phyloP scores from a whole-genome alignment of 768 basidiomycete genomes.

The Psilocybe subaeruginosa region DNA sequence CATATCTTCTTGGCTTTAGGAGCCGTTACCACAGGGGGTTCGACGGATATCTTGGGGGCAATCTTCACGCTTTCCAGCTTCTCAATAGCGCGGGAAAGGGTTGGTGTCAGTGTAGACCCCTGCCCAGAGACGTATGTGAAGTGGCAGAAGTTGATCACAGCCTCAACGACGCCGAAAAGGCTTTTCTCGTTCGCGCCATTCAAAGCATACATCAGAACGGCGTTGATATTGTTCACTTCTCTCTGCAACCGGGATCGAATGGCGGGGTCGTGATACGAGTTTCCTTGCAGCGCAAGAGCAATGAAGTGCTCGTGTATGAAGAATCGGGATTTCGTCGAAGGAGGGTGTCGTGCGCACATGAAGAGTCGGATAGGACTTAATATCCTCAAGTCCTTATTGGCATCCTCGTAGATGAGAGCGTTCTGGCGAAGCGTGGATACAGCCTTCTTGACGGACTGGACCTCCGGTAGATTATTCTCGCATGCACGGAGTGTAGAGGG shows the following conservation, averaged over 20 bases:
- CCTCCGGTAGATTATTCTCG: slow-evolving; percentile 21
- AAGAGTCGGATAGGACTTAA: slow-evolving; percentile 32
- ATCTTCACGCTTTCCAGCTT: slow-evolving; percentile 14
- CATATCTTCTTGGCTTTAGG: neutral
- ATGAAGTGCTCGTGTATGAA: slow-evolving; percentile 28
- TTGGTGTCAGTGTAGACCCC: slow-evolving; percentile 20
- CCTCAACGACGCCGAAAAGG: slow-evolving; percentile 20
- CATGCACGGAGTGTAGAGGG: slow-evolving; percentile 17
- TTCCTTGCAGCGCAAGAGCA: slow-evolving; percentile 19
- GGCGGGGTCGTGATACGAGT: slow-evolving; percentile 5
- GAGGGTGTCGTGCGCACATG: slow-evolving; percentile 24
- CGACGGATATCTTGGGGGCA: neutral
- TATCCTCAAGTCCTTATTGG: slow-evolving; percentile 23
- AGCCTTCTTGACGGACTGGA: slow-evolving; percentile 24
- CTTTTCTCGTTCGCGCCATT: slow-evolving; percentile 6
- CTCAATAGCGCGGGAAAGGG: slow-evolving; percentile 21
- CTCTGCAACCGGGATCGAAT: slow-evolving; percentile 18
- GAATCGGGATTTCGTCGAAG: slow-evolving; percentile 16
- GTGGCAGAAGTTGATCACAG: slow-evolving; percentile 26
- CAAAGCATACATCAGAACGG: slow-evolving; percentile 24
- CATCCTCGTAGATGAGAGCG: slow-evolving; percentile 26
- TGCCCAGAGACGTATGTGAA: slow-evolving; percentile 26
- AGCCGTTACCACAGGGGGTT: neutral
- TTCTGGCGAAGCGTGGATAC: slow-evolving; percentile 30
- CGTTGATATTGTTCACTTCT: slow-evolving; percentile 29